Percentiles rank a stretch among this genome's conserved stretches.
Evolutionary conservation across 2,329 filamentous ascomycete genomes (phyloP).

Genomic region (Fusarium miscanthi): DNA sequence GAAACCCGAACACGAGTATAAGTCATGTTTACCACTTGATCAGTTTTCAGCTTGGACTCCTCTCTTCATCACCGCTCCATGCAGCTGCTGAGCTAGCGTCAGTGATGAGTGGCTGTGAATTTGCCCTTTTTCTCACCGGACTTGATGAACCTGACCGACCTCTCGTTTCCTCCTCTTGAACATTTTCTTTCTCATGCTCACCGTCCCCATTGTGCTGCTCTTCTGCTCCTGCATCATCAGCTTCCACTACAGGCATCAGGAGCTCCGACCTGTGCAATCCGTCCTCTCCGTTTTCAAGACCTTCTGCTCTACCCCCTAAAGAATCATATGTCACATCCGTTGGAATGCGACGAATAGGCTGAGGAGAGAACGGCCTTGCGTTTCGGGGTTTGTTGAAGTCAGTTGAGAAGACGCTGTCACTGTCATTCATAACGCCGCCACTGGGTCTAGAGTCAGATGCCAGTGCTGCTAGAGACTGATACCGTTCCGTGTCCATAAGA

Average conservation of each 20-base stretch:
- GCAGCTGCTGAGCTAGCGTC: constrained; percentile 46
- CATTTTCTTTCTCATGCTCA: not conserved
- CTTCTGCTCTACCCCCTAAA: constrained; percentile 44
- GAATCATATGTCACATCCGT: constrained; percentile 57
- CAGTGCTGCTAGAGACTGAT: constrained; percentile 68
- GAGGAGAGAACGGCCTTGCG: constrained; percentile 70
- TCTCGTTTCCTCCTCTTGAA: constrained; percentile 30
- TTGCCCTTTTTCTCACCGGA: constrained; percentile 26
- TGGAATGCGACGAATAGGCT: constrained; percentile 57
- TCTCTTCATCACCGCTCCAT: constrained; percentile 36
- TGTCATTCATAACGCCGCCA: constrained; percentile 56
- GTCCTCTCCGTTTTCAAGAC: constrained; percentile 31
- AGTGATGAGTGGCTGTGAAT: constrained; percentile 44
- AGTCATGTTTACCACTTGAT: not conserved
- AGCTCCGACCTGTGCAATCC: constrained; percentile 34
- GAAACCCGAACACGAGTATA: constrained; percentile 3
- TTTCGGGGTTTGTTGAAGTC: constrained; percentile 66
- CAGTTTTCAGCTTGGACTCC: constrained; percentile 4
- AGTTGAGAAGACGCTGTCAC: constrained; percentile 64
- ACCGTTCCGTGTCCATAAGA: constrained; percentile 62
- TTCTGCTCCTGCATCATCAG: constrained; percentile 23
- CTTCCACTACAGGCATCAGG: constrained; percentile 40
- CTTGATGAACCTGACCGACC: constrained; percentile 30
- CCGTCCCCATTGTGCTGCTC: constrained; percentile 15
- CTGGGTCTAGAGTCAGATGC: constrained; percentile 45